These are phyloP conservation scores for Bertia moriformis DNA, from an alignment of 2,329 filamentous ascomycete genomes.

Conservation along the genomic window DNA sequence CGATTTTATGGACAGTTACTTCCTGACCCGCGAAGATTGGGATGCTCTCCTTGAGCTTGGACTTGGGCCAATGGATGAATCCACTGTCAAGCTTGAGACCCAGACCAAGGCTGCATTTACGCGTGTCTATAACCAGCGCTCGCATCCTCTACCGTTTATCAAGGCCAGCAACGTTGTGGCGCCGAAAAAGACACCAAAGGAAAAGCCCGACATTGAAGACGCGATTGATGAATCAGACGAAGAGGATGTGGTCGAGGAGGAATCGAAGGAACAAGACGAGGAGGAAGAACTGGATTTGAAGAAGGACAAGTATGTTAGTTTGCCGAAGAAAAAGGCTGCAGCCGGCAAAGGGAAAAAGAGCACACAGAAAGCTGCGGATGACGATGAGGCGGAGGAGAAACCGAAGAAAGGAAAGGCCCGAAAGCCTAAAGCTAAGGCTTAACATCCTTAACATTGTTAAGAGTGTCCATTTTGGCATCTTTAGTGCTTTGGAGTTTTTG, in stretches of 20 bases:
- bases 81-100: conserved; percentile 46
- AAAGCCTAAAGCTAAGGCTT: background rate
- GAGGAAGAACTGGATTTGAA: conserved; percentile 46
- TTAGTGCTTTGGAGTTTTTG: no score
- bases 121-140: conserved; percentile 46
- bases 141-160: conserved; percentile 61
- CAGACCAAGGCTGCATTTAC: conserved; percentile 58
- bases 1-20: conserved; percentile 64
- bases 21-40: conserved; percentile 59
- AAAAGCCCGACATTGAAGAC: conserved; percentile 62
- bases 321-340: conserved; percentile 45
- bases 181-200: conserved; percentile 40
- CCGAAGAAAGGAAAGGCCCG: background rate
- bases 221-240: conserved; percentile 56
- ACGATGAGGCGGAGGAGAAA: background rate
- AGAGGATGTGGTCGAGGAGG: conserved; percentile 24
- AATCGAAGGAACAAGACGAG: conserved; percentile 37
- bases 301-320: conserved; percentile 62
- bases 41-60: conserved; percentile 59
- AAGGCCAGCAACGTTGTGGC: conserved; percentile 50
- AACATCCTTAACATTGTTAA: no score
- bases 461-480: no score
- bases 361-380: conserved; percentile 2
- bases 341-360: conserved; percentile 15
- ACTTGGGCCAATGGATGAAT: conserved; percentile 50